Conservation (phyloP, 352 stramenopile genomes). For the Albugo candida region DNA sequence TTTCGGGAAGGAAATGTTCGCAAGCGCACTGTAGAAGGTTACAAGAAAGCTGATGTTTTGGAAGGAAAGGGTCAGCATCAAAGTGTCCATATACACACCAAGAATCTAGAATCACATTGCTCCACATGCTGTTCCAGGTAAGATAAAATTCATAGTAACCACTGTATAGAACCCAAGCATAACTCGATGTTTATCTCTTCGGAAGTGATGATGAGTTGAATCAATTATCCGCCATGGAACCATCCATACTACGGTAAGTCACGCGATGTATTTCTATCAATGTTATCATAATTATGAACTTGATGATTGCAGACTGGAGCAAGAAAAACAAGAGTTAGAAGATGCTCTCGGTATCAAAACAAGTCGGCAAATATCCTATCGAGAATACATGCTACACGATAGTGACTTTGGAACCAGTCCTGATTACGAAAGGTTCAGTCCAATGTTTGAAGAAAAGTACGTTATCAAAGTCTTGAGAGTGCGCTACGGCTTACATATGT, state of each 20-base stretch:
- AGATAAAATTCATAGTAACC: no score
- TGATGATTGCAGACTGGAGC: constrained; percentile 9
- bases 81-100: no score
- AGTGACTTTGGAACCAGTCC: constrained; percentile 44
- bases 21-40: constrained; percentile 27
- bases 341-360: not conserved
- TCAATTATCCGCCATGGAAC: constrained; percentile 43
- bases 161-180: not conserved
- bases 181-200: constrained; percentile 5
- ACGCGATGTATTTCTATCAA: not conserved
- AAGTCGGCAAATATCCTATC: constrained; percentile 31
- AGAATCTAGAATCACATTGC: no score
- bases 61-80: no score
- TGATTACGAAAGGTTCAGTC: constrained; percentile 46
- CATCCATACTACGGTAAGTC: constrained; percentile 31
- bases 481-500: not conserved
- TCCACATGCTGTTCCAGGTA: constrained; percentile 11
- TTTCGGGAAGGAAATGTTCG: constrained; percentile 30
- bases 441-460: constrained; percentile 55
- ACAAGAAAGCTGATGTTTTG: not conserved
- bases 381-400: constrained; percentile 31
- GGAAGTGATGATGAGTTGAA: constrained; percentile 69
- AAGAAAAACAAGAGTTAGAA: constrained; percentile 16
- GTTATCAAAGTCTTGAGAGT: constrained; percentile 6
- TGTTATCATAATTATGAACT: not conserved